Evolutionary conservation across 2,329 filamentous ascomycete species (phyloP), one percentile per base, ranked within the genome.

Genomic region (Cercospora sesami): DNA sequence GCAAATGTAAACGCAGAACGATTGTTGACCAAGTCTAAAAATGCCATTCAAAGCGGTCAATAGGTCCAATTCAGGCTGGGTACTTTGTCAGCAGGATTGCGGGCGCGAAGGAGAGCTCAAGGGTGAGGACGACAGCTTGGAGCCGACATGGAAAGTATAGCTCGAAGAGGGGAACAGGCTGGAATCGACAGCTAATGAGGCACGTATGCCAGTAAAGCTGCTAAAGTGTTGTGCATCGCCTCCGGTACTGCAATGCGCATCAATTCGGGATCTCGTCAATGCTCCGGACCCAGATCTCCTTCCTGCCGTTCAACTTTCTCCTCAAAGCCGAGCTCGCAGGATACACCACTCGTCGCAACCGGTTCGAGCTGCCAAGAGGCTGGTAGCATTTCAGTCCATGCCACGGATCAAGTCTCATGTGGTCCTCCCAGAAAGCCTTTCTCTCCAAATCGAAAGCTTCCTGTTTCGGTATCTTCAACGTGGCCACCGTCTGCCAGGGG

Each of bases 401-500:
- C 80, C 80, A 83, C 5, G 79, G 79, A 73, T 83, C 78, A 12
- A 83, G 65, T 53, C 78, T 75, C 75, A 83, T 79, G 60, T 81
- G 77, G 68, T 83, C 79, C 61, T 83, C 80, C 80, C 79, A 83
- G 63, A 82, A 82, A 0, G 73, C 75, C 74, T 80, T 81, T 23
- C 79, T 72, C 58, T 79, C 76, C 60, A 77, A 75, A 60, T 79
- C 77, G 60, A 81, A 82, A 18, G 76, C 79, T 59, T 83, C 79
- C 68, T 84, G 81, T 70, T 79, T 78, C 2, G 79, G 80, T 12
- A 82, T 75, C 18, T 76, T 72, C 14, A 82, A 71, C 28, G 73
- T 79, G 1, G 80, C 83, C 5, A 85, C 79, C 1, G 80, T 82
- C 69, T 84, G 80, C 75, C 79, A 84, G 1, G 82, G 83, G 64